Evolutionary conservation across 768 basidiomycete genomes (phyloP).

Genomic region (Lactarius hengduanensis): DNA sequence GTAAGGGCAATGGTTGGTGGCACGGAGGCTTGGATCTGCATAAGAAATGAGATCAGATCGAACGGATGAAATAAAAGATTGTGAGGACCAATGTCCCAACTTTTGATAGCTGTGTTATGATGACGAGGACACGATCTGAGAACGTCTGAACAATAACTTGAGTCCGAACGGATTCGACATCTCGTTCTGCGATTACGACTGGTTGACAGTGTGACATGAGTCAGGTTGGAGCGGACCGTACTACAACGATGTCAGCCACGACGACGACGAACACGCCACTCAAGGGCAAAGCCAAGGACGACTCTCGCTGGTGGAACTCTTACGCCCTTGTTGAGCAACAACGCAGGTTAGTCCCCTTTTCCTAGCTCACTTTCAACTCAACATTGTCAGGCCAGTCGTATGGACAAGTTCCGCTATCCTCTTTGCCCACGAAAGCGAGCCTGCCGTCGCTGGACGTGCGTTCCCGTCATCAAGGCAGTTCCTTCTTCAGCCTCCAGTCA

Average conservation of each 20-base stretch:
- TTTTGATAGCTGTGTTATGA: conserved; percentile 89
- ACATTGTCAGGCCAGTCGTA: conserved; percentile 53
- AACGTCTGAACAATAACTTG: conserved; percentile 78
- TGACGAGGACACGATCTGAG: conserved; percentile 77
- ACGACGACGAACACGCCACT: conserved; percentile 14
- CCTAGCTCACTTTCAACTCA: background rate
- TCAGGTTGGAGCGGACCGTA: conserved; percentile 11
- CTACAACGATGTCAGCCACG: conserved; percentile 1
- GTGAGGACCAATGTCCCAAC: conserved; percentile 75
- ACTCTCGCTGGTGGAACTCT: conserved; percentile 26
- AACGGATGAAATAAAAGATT: conserved; percentile 9
- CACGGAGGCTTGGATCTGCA: conserved; percentile 77
- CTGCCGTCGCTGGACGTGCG: conserved; percentile 58
- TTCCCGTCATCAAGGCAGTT: conserved; percentile 73
- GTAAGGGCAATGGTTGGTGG: conserved; percentile 59
- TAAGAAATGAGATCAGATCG: conserved; percentile 20
- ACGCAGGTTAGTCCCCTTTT: conserved; percentile 5
- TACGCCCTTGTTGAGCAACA: conserved; percentile 19
- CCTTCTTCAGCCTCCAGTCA: conserved; percentile 50
- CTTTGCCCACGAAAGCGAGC: conserved; percentile 61
- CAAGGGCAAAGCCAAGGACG: conserved; percentile 25
- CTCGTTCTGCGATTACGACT: conserved; percentile 50
- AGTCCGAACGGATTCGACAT: conserved; percentile 58
- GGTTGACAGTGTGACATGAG: conserved; percentile 34
- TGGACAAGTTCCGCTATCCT: conserved; percentile 73